Evolutionary conservation across 228 moss, liverwort and hornwort species (phyloP).

Genomic region (Sphagnum fallax): DNA sequence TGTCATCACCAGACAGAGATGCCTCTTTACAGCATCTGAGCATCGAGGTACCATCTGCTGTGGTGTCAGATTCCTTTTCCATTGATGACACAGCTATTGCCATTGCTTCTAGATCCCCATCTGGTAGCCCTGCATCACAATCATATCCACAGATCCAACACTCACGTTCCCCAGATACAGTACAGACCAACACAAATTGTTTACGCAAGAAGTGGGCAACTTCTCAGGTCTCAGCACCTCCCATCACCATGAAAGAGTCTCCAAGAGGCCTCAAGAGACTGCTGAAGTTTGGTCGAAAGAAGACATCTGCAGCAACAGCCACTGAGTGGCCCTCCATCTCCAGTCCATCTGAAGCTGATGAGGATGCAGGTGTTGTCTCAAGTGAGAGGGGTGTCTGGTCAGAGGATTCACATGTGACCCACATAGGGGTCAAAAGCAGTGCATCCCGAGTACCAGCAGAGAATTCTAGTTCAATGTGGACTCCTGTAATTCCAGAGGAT

Average conservation of each 20-base stretch:
- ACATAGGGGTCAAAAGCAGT: conserved; percentile 36
- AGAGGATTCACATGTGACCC: conserved; percentile 20
- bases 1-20: conserved; percentile 29
- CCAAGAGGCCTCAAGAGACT: conserved; percentile 87
- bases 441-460: conserved; percentile 31
- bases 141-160: conserved; percentile 43
- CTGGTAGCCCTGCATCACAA: conserved; percentile 19
- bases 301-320: conserved; percentile 33
- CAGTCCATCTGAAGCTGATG: conserved; percentile 45
- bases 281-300: conserved; percentile 50
- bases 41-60: conserved; percentile 16
- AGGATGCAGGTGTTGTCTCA: conserved; percentile 25
- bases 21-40: conserved; percentile 3
- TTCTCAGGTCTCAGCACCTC: conserved; percentile 49
- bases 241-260: conserved; percentile 61
- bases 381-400: conserved; percentile 26
- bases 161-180: conserved; percentile 60
- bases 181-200: conserved; percentile 24
- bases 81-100: conserved; percentile 10
- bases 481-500: conserved; percentile 42
- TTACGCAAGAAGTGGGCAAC: conserved; percentile 72
- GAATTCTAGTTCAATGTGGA: conserved; percentile 21
- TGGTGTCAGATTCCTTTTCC: conserved; percentile 17
- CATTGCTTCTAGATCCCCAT: conserved; percentile 16
- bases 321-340: conserved; percentile 23